Evolutionary conservation across 192 early-diverging fungal genomes (phyloP).

Genomic region (Chytriomyces sp.): DNA sequence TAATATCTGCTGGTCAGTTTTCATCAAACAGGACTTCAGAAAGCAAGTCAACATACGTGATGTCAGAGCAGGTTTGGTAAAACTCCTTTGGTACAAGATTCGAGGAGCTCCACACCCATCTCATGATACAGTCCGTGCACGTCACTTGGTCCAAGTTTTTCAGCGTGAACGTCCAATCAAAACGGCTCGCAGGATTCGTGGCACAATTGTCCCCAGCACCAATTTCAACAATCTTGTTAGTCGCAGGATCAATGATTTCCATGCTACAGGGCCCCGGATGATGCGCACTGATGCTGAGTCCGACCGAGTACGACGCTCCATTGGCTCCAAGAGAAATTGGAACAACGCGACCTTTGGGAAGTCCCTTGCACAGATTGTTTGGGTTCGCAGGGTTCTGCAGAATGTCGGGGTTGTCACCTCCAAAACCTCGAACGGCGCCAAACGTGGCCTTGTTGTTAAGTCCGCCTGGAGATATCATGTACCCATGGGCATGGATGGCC

Average conservation of each 20-base stretch:
- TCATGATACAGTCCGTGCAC: conserved; percentile 46
- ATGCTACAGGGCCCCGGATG: conserved; percentile 46
- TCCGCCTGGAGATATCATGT: too few species aligned
- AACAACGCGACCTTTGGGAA: background rate
- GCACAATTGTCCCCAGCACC: conserved; percentile 34
- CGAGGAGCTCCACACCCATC: conserved; percentile 40
- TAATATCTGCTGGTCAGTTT: background rate
- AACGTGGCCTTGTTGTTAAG: too few species aligned
- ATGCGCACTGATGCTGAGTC: conserved; percentile 41
- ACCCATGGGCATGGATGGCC: too few species aligned
- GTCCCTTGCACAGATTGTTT: background rate
- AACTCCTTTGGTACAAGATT: conserved; percentile 28
- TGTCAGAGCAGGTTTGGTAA: conserved; percentile 39
- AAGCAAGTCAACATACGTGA: background rate
- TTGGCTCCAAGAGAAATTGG: background rate
- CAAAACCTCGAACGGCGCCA: too few species aligned
- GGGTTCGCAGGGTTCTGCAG: too few species aligned
- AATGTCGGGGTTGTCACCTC: too few species aligned
- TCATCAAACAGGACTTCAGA: background rate
- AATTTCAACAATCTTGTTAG: conserved; percentile 12
- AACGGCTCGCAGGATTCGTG: conserved; percentile 27
- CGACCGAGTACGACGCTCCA: conserved; percentile 5
- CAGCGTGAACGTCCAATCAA: conserved; percentile 45
- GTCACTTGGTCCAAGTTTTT: conserved; percentile 43
- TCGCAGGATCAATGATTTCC: conserved; percentile 37